Conservation (phyloP, 2,329 filamentous ascomycete species). For the Penicillium vulpinum region DNA sequence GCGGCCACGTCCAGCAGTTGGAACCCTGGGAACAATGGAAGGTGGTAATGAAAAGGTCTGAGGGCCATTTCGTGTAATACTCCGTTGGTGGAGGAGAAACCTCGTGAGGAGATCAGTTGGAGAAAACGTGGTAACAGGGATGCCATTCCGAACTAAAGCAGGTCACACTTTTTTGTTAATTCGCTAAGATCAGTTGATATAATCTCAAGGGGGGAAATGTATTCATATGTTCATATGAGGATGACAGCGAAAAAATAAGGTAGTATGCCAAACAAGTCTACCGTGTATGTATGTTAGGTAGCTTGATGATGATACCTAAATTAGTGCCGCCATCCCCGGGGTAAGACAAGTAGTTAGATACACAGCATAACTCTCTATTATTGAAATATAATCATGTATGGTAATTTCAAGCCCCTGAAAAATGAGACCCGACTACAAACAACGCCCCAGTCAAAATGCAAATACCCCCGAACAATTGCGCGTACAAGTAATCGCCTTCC, state of each 20-base stretch:
- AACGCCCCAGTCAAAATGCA: conserved; percentile 11
- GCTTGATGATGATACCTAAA: background rate
- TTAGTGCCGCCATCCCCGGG: background rate
- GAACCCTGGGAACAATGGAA: conserved; percentile 10
- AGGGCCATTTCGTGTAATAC: conserved; percentile 2
- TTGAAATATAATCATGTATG: background rate
- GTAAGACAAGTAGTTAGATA: background rate
- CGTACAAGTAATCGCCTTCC: conserved; percentile 45
- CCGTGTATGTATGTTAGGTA: background rate
- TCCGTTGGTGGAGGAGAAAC: background rate
- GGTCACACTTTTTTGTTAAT: background rate
- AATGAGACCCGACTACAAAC: conserved; percentile 10
- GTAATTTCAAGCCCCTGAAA: conserved; percentile 1
- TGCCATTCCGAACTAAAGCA: background rate
- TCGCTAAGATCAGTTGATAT: background rate
- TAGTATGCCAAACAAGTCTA: background rate
- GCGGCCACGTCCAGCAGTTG: conserved; percentile 6
- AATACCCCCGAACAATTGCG: conserved; percentile 48
- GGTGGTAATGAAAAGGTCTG: conserved; percentile 10
- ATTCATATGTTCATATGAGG: background rate
- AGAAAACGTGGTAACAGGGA: background rate
- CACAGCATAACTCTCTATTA: background rate
- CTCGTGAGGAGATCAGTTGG: background rate
- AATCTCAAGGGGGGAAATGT: background rate
- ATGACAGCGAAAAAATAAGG: background rate